Conservation (phyloP, 768 basidiomycete genomes). For the Lepiota venenata region DNA sequence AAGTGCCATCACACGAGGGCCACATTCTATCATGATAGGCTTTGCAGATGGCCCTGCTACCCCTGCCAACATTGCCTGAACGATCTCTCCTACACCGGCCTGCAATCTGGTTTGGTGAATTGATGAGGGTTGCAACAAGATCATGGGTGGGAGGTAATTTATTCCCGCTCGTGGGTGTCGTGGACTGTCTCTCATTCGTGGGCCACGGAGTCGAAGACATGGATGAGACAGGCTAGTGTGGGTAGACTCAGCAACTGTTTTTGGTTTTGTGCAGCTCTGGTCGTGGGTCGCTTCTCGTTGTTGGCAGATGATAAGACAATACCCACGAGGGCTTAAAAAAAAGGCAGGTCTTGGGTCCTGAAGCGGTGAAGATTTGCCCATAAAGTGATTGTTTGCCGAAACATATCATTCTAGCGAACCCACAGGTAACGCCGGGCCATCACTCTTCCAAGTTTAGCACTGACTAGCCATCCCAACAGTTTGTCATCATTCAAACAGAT, state of each 20-base stretch:
- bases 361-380: no score
- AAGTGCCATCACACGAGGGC: constrained; percentile 29
- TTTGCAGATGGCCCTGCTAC: constrained; percentile 16
- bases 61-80: constrained; percentile 24
- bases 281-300: not conserved
- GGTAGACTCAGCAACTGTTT: not conserved
- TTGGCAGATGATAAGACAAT: not conserved
- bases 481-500: not conserved
- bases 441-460: no score
- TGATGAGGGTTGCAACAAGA: constrained; percentile 16
- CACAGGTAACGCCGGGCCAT: no score
- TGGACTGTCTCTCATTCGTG: not conserved
- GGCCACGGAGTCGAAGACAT: constrained; percentile 2
- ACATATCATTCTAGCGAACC: no score
- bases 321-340: not conserved
- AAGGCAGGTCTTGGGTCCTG: no score
- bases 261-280: not conserved
- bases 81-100: constrained; percentile 30
- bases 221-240: not conserved
- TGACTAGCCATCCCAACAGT: not conserved
- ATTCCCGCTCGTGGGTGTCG: not conserved
- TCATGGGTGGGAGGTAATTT: constrained; percentile 16
- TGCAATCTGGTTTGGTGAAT: constrained; percentile 25
- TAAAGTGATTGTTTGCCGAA: no score
- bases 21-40: constrained; percentile 31